A percentile compares a stretch with the other conserved stretches of the same genome.
Conservation (phyloP, 345 rosid species). For the Fremontodendron californicum region DNA sequence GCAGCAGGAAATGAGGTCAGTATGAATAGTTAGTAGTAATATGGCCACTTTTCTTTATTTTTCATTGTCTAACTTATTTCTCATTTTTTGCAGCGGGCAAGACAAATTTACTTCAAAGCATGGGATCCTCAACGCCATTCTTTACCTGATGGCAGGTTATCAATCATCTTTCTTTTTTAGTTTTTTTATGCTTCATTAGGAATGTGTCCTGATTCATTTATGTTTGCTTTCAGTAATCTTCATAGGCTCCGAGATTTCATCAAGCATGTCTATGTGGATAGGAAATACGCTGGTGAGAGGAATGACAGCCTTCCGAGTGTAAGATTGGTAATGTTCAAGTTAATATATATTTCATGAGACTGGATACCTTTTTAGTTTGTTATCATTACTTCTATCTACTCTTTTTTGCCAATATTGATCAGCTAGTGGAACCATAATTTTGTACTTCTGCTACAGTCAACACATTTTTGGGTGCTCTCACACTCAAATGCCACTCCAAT, state of each 20-base stretch:
- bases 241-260: constrained; percentile 69
- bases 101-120: constrained; percentile 59
- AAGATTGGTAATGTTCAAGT: constrained; percentile 44
- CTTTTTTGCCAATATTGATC: neutral
- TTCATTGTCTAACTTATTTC: neutral
- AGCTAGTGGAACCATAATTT: neutral
- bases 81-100: constrained; percentile 54
- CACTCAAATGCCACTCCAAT: neutral
- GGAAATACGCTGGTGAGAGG: constrained; percentile 53
- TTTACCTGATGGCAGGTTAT: constrained; percentile 84
- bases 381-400: neutral
- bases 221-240: constrained; percentile 57
- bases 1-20: constrained; percentile 85
- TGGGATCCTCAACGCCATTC: constrained; percentile 70
- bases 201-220: constrained; percentile 24
- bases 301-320: constrained; percentile 39
- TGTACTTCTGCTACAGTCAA: neutral
- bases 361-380: neutral
- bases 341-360: neutral
- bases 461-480: neutral
- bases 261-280: constrained; percentile 78
- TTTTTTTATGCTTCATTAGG: neutral
- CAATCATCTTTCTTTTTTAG: constrained; percentile 10
- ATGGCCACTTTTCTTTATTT: neutral
- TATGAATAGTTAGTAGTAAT: neutral